Evolutionary conservation across 202 grass and related monocot genomes (phyloP).

Genomic region (Schoenoplectus tabernaemontani): DNA sequence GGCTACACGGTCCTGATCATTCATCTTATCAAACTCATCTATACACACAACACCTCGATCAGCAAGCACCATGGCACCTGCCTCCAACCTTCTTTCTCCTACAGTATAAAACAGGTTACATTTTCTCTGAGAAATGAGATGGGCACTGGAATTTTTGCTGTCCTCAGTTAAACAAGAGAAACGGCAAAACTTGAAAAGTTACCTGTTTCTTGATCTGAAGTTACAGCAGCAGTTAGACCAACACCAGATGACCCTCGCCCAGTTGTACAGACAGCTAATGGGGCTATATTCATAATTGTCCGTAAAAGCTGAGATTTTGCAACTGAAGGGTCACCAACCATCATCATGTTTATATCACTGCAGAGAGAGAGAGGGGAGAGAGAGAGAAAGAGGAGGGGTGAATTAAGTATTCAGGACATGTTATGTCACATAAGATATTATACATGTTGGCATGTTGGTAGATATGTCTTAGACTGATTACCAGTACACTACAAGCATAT

Average conservation of each 20-base stretch:
- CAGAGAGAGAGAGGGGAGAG: conserved; percentile 1
- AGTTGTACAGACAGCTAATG: conserved; percentile 87
- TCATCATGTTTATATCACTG: conserved; percentile 99
- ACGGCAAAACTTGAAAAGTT: not conserved
- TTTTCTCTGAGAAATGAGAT: not conserved
- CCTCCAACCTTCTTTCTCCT: conserved; percentile 98
- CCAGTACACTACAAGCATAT: not conserved
- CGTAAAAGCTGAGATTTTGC: conserved; percentile 95
- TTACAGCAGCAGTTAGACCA: conserved; percentile 92
- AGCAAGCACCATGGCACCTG: conserved; percentile 99
- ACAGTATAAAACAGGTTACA: conserved; percentile 6
- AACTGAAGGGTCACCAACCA: conserved; percentile 97
- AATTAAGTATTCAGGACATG: not conserved
- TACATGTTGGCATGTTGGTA: not conserved
- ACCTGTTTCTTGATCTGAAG: conserved; percentile 97
- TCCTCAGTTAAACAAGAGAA: not conserved
- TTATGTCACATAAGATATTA: not conserved
- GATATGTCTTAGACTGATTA: not conserved
- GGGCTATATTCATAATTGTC: conserved; percentile 90
- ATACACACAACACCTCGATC: conserved; percentile 93
- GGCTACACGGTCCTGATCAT: conserved; percentile 90
- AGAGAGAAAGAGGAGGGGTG: not conserved
- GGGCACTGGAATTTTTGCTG: too few relatives aligned
- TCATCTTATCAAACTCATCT: conserved; percentile 99
- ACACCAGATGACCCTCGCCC: conserved; percentile 97